phyloP scores from a whole-genome alignment of 306 rosid species.

The Fragaria ananassa region DNA sequence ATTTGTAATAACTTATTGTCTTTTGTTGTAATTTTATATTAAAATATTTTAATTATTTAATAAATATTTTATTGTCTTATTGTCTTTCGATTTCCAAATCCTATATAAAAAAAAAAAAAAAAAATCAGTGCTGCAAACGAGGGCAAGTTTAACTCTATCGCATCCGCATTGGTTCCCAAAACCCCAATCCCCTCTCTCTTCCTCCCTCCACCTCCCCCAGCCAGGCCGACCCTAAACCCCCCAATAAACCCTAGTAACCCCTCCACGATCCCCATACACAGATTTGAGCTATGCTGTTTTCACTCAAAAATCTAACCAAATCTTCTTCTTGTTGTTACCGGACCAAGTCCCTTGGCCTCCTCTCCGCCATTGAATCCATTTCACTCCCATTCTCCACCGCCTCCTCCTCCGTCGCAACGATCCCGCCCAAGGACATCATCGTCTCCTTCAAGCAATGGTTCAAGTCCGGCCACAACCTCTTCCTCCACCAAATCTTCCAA shows the following conservation, averaged over 20 bases:
- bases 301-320: constrained; percentile 11
- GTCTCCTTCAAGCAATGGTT: constrained; percentile 65
- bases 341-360: not conserved
- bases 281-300: not conserved
- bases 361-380: not conserved
- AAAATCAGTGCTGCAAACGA: too few relatives aligned
- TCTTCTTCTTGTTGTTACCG: not conserved
- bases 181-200: not conserved
- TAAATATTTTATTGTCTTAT: too few relatives aligned
- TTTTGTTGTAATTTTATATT: too few relatives aligned
- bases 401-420: not conserved
- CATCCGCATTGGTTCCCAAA: too few relatives aligned
- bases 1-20: too few relatives aligned
- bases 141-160: too few relatives aligned
- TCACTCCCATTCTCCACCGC: not conserved
- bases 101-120: too few relatives aligned
- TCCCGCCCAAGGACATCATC: constrained; percentile 19
- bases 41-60: too few relatives aligned
- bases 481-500: constrained; percentile 45
- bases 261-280: not conserved
- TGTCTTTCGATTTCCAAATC: too few relatives aligned
- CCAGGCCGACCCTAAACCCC: not conserved
- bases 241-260: not conserved
- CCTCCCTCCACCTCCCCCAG: not conserved
- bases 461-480: constrained; percentile 13